Evolutionary conservation across 106 monocot species (phyloP), one percentile per base, ranked within the genome.

Genomic region (Hemerocallis citrina): DNA sequence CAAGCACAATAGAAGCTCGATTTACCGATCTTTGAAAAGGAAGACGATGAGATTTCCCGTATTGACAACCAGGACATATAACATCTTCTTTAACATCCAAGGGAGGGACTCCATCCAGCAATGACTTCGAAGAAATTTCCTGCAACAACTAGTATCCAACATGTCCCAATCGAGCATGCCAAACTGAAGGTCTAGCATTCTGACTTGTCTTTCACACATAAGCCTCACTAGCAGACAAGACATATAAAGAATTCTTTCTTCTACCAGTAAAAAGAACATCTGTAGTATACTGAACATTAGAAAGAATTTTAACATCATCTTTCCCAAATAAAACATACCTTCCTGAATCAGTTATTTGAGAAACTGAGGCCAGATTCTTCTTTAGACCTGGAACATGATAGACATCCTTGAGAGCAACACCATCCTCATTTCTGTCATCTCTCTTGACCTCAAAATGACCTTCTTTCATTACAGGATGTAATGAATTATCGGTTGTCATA

Each of bases 351-450:
- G 0, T 57, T 13, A 57, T 30, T 9, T 57, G 28, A 57, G 33
- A 34, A 57, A 57, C 23, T n/a, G 33, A 57, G 2, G 23, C 28
- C 10, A 57, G 33, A 13, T 57, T 57, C 57, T 57, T 57, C 30
- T 57, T 57, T 23, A 57, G 32, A 11, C 57, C 57, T 5, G 33
- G 33, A 13, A 57, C 57, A 32, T 57, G 57, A 31, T 29, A 57
- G n/a, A 57, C 29, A 32, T 57, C 23, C 16, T 57, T 34, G 7
- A 57, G 57, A 57, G 30, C 13, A 34, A 32, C n/a, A 34, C 15
- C 14, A 13, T 23, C 29, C 2, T 28, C 20, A 29, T 19, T 13
- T 30, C 14, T 14, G 4, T 28, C n/a, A n/a, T n/a, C n/a, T n/a
- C n/a, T 57, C 11, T 15, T 13, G 32, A 20, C 33, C 20, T 13